Conservation (phyloP, 2,329 filamentous ascomycete genomes). For the Cylindrodendrum hubeiense region DNA sequence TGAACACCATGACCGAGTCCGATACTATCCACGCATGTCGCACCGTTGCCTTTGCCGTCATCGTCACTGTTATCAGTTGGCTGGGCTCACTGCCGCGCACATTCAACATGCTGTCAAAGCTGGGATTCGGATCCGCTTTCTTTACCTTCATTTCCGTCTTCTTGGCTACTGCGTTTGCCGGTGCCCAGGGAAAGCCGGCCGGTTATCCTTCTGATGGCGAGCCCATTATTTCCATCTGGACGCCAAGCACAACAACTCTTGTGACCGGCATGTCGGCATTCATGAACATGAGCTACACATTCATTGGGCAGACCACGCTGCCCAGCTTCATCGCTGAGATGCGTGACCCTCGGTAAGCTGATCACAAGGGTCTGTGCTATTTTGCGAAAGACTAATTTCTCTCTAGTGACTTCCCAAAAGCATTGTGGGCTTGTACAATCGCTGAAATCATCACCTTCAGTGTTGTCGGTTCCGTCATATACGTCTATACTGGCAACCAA, state of each 20-base stretch:
- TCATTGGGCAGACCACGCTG: constrained; percentile 94
- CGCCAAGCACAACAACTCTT: constrained; percentile 80
- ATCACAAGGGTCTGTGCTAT: no score
- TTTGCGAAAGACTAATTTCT: not conserved
- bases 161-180: constrained; percentile 85
- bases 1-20: constrained; percentile 86
- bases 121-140: constrained; percentile 82
- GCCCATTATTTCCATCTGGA: constrained; percentile 76
- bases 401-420: constrained; percentile 85
- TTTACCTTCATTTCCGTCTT: constrained; percentile 94
- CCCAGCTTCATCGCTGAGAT: constrained; percentile 97
- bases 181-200: constrained; percentile 79
- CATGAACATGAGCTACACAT: constrained; percentile 95
- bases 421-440: constrained; percentile 89
- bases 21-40: constrained; percentile 73
- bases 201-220: constrained; percentile 72
- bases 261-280: constrained; percentile 88
- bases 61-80: constrained; percentile 82
- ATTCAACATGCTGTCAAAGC: constrained; percentile 82
- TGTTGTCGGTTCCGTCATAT: constrained; percentile 83
- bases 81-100: constrained; percentile 86
- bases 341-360: constrained; percentile 67
- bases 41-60: constrained; percentile 83
- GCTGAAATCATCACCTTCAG: constrained; percentile 88
- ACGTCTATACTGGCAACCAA: constrained; percentile 86